These are phyloP conservation scores for Eucalyptus pauciflora DNA, from an alignment of 345 rosid species.

Conservation along the genomic window DNA sequence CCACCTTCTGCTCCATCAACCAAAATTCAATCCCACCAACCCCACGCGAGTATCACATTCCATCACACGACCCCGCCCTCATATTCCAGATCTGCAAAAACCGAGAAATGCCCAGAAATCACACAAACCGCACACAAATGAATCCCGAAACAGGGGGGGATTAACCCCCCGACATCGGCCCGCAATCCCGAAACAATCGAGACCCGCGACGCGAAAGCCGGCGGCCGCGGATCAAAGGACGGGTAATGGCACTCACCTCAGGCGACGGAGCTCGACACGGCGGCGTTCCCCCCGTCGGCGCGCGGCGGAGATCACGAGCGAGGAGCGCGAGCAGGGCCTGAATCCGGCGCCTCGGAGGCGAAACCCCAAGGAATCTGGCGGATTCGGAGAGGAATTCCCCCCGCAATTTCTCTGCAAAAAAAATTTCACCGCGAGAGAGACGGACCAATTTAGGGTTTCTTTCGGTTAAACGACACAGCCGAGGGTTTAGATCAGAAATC, in stretches of 20 bases:
- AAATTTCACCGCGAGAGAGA: neutral
- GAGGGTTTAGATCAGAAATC: conserved; percentile 24
- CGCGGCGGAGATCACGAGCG: neutral
- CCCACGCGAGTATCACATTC: conserved; percentile 23
- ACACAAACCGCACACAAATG: neutral
- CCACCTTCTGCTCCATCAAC: conserved; percentile 80
- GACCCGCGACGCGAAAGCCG: neutral
- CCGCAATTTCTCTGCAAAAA: conserved; percentile 8
- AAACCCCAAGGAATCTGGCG: conserved; percentile 6
- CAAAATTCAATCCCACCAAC: conserved; percentile 17
- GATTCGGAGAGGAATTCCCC: conserved; percentile 14
- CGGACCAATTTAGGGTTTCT: conserved; percentile 42
- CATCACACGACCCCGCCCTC: conserved; percentile 8
- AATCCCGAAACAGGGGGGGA: neutral
- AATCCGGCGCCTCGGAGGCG: neutral
- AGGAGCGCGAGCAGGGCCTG: neutral
- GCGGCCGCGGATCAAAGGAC: neutral
- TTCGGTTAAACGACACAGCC: conserved; percentile 25
- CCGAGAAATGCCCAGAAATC: neutral
- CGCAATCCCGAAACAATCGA: neutral
- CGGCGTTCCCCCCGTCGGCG: neutral
- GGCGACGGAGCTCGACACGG: neutral
- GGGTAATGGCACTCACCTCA: neutral
- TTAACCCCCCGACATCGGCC: neutral
- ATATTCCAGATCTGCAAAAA: conserved; percentile 49